Conservation (phyloP, 1,284 basidiomycete genomes). For the Phellopilus nigrolimitatus region DNA sequence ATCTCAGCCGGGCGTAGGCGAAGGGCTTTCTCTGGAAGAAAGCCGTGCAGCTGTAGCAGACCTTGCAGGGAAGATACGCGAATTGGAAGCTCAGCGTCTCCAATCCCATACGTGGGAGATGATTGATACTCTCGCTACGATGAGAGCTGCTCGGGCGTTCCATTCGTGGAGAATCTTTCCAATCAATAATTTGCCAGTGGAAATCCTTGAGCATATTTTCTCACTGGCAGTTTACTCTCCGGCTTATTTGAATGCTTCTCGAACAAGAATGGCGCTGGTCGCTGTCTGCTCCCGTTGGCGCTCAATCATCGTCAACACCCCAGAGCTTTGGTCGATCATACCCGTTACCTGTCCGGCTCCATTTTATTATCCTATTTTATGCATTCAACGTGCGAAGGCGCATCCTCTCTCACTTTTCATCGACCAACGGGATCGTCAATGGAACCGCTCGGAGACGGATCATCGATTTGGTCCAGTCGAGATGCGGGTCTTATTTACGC, state of each 20-base stretch:
- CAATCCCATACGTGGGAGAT: slow-evolving; percentile 26
- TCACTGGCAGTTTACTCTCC: slow-evolving; percentile 47
- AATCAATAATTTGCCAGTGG: slow-evolving; percentile 54
- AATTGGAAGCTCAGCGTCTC: not conserved
- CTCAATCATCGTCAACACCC: slow-evolving; percentile 39
- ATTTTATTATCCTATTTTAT: slow-evolving; percentile 45
- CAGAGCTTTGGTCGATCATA: slow-evolving; percentile 56
- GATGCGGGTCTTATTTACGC: slow-evolving; percentile 42
- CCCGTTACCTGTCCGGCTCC: slow-evolving; percentile 49
- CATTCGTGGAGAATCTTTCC: slow-evolving; percentile 47
- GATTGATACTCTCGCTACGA: slow-evolving; percentile 21
- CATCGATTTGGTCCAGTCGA: slow-evolving; percentile 36
- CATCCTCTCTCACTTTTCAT: slow-evolving; percentile 25
- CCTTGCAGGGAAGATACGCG: not conserved
- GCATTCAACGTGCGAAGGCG: slow-evolving; percentile 48
- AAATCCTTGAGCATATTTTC: slow-evolving; percentile 61
- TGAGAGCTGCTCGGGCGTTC: slow-evolving; percentile 25
- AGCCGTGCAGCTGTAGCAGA: not conserved
- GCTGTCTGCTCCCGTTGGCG: slow-evolving; percentile 58
- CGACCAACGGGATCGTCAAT: slow-evolving; percentile 16
- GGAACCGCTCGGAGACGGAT: slow-evolving; percentile 18
- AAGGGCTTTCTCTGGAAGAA: not conserved
- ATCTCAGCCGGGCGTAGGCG: not conserved
- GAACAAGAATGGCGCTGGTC: slow-evolving; percentile 43
- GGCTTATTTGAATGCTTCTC: slow-evolving; percentile 32